phyloP scores from a whole-genome alignment of 2,329 filamentous ascomycete species.

The Arthrobotrys megalospora region DNA sequence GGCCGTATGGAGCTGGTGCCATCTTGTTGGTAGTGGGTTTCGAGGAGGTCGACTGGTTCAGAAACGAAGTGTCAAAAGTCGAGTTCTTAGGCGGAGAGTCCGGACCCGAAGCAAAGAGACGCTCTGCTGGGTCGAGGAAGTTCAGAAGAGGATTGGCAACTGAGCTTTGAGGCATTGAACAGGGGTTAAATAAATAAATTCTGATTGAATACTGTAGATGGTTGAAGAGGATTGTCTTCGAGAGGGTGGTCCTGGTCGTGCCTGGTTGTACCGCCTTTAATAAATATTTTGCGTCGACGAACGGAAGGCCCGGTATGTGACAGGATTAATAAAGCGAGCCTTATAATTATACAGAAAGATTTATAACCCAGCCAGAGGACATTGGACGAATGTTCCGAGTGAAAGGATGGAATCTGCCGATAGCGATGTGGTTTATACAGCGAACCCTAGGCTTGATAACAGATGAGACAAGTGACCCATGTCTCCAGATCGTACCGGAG shows the following conservation, averaged over 20 bases:
- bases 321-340: constrained; percentile 8
- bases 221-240: not conserved
- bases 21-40: constrained; percentile 18
- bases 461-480: constrained; percentile 27
- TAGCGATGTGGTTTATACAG: constrained; percentile 24
- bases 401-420: constrained; percentile 30
- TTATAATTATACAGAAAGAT: constrained; percentile 15
- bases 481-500: constrained; percentile 43
- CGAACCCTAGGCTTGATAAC: constrained; percentile 36
- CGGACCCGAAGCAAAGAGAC: constrained; percentile 8
- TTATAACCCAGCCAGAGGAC: constrained; percentile 27
- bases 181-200: constrained; percentile 23
- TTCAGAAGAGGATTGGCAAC: not conserved
- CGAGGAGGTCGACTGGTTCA: not conserved
- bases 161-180: constrained; percentile 32
- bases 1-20: constrained; percentile 56
- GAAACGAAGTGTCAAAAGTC: constrained; percentile 7
- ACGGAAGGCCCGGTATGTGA: constrained; percentile 35
- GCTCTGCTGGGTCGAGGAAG: constrained; percentile 16
- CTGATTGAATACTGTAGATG: constrained; percentile 6
- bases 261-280: not conserved
- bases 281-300: constrained; percentile 24
- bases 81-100: constrained; percentile 1
- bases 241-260: constrained; percentile 4
- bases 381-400: constrained; percentile 36